Conservation (phyloP, 345 rosid species). For the Anastatica hierochuntica region DNA sequence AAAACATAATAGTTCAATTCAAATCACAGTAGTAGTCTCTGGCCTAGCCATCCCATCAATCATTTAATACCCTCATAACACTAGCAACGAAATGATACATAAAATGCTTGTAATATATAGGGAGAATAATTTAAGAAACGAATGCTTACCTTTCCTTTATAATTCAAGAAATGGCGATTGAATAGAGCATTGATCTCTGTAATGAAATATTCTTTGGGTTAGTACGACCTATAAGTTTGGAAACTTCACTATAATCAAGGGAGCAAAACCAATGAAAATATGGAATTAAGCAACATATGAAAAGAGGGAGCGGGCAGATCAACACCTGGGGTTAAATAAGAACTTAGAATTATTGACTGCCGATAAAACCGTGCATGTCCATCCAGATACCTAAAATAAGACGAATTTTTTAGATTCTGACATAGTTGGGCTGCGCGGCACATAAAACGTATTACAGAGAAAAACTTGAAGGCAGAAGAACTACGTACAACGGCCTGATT, state of each 20-base stretch:
- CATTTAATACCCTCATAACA: slow-evolving; percentile 13
- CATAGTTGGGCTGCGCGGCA: background rate
- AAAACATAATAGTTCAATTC: background rate
- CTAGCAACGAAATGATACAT: background rate
- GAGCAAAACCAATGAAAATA: background rate
- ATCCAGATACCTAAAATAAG: slow-evolving; percentile 67
- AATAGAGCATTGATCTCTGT: slow-evolving; percentile 79
- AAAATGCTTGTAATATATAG: background rate
- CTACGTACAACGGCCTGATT: slow-evolving; percentile 60
- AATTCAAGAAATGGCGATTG: slow-evolving; percentile 55
- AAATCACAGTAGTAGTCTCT: background rate
- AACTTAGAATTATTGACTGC: slow-evolving; percentile 65
- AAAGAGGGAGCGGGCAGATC: background rate
- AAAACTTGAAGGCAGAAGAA: background rate
- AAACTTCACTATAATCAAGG: slow-evolving; percentile 5
- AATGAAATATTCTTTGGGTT: slow-evolving; percentile 5
- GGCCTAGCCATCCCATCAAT: slow-evolving; percentile 8
- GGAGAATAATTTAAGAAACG: background rate
- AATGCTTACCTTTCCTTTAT: slow-evolving; percentile 67
- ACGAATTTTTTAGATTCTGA: background rate
- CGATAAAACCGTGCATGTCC: slow-evolving; percentile 66
- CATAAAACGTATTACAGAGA: background rate
- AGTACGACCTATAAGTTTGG: slow-evolving; percentile 13
- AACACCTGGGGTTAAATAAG: slow-evolving; percentile 75
- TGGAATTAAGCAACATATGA: background rate